These are phyloP conservation scores for Colletotrichum tanaceti DNA, from an alignment of 2,329 filamentous ascomycete genomes.

Conservation along the genomic window DNA sequence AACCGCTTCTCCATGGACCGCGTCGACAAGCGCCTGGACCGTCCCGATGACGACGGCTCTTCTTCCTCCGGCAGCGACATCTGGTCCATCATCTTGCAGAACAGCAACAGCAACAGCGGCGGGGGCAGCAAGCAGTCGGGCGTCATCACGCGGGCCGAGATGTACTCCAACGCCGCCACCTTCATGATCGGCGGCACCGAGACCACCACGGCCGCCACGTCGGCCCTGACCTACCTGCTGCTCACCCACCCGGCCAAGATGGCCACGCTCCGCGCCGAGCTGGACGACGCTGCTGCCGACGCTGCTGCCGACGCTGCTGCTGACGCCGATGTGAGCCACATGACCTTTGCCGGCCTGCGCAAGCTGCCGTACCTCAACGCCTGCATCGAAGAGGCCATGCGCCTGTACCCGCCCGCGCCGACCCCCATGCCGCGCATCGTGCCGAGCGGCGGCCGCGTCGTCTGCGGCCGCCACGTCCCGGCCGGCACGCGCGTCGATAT, in stretches of 20 bases:
- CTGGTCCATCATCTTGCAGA: constrained; percentile 37
- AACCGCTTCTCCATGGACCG: constrained; percentile 37
- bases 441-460: constrained; percentile 48
- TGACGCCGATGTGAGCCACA: too few relatives aligned
- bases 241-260: constrained; percentile 47
- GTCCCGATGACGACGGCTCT: neutral
- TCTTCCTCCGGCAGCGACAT: constrained; percentile 26
- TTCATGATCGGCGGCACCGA: constrained; percentile 56
- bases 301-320: too few relatives aligned
- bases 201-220: constrained; percentile 58
- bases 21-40: constrained; percentile 37
- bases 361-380: constrained; percentile 55
- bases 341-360: constrained; percentile 48
- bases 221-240: constrained; percentile 56
- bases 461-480: constrained; percentile 49
- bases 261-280: constrained; percentile 51
- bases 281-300: constrained; percentile 44
- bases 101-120: constrained; percentile 15
- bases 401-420: constrained; percentile 48
- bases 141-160: constrained; percentile 35
- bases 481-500: constrained; percentile 42
- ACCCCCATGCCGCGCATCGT: constrained; percentile 46
- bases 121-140: constrained; percentile 15
- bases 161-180: constrained; percentile 41
- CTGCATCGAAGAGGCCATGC: constrained; percentile 55